A percentile compares a stretch with the other conserved stretches of the same genome.
phyloP scores from a whole-genome alignment of 345 rosid species.

The Eucalyptus pauciflora region DNA sequence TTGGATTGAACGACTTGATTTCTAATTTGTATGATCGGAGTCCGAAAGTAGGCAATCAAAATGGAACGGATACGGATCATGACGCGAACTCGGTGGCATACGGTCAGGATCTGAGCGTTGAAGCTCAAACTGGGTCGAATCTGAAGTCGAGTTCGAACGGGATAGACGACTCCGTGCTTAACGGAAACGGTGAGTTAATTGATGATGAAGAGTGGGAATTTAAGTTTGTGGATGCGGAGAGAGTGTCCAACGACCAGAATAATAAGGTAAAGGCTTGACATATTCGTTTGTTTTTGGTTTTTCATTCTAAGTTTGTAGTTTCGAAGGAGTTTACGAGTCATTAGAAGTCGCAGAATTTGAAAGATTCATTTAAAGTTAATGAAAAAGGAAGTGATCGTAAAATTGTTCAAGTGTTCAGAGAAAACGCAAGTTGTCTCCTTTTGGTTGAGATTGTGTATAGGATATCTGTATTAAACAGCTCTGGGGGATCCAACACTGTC shows the following conservation, averaged over 20 bases:
- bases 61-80: neutral
- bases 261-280: neutral
- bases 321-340: neutral
- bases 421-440: neutral
- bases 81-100: neutral
- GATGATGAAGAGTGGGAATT: conserved; percentile 27
- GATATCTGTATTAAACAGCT: neutral
- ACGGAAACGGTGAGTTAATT: conserved; percentile 1
- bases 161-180: neutral
- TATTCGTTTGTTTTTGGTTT: neutral
- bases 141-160: neutral
- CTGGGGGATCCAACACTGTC: neutral
- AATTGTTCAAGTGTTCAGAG: neutral
- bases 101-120: neutral
- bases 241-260: neutral
- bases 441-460: neutral
- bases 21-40: conserved; percentile 20
- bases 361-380: neutral
- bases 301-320: neutral
- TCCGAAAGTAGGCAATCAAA: neutral
- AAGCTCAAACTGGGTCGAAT: neutral
- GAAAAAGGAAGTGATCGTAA: neutral
- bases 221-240: conserved; percentile 12
- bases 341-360: neutral
- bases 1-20: conserved; percentile 22